Evolutionary conservation across 2,329 filamentous ascomycete genomes (phyloP).

Genomic region (Aspergillus ibericus): DNA sequence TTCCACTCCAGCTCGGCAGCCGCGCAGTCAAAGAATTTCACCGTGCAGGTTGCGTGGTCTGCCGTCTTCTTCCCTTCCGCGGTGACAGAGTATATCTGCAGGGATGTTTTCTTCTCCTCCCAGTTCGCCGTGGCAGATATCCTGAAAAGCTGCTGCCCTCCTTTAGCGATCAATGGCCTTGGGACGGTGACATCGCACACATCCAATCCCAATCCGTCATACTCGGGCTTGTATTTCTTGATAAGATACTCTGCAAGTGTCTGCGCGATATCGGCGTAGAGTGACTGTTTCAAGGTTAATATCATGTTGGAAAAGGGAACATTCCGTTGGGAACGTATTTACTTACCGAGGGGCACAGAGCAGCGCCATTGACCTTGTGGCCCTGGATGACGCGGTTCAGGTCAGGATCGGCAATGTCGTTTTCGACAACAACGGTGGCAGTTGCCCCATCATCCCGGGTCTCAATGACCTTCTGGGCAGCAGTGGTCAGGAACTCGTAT

Average conservation of each 20-base stretch:
- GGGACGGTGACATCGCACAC: conserved; percentile 37
- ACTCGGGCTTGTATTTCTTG: conserved; percentile 36
- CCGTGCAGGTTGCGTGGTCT: conserved; percentile 37
- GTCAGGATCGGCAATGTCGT: conserved; percentile 36
- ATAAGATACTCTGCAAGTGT: conserved; percentile 36
- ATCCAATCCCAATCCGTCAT: conserved; percentile 33
- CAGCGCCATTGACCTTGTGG: conserved; percentile 39
- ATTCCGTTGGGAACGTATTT: neutral
- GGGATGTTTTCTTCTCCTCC: conserved; percentile 30
- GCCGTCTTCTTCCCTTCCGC: conserved; percentile 38
- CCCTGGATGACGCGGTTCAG: conserved; percentile 37
- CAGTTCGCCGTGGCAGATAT: conserved; percentile 39
- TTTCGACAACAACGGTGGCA: conserved; percentile 36
- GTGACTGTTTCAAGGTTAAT: conserved; percentile 23
- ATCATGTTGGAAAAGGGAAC: neutral
- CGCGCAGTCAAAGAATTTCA: conserved; percentile 35
- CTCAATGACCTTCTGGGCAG: conserved; percentile 35
- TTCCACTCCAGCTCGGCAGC: conserved; percentile 28
- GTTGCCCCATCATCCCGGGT: conserved; percentile 23
- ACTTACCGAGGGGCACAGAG: conserved; percentile 37
- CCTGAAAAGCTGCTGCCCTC: conserved; percentile 40
- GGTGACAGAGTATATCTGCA: conserved; percentile 40
- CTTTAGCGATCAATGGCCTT: conserved; percentile 58
- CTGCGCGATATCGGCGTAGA: conserved; percentile 41
- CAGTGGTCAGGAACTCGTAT: conserved; percentile 28